Evolutionary conservation across 2,329 filamentous ascomycete genomes (phyloP).

Genomic region (Penicillium vulpinum): DNA sequence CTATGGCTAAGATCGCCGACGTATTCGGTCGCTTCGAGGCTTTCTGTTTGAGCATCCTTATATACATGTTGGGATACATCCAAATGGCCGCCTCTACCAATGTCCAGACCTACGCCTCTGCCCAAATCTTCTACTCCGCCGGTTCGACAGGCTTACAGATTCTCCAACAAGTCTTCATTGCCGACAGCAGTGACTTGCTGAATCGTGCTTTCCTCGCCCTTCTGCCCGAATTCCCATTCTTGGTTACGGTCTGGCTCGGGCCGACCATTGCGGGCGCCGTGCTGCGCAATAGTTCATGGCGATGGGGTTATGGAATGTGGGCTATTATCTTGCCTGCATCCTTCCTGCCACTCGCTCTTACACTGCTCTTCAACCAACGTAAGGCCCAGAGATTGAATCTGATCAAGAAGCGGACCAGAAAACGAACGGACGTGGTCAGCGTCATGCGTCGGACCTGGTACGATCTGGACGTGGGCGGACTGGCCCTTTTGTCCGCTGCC

Average conservation of each 20-base stretch:
- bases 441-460: conserved; percentile 53
- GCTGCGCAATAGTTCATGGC: conserved; percentile 58
- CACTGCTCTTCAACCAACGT: conserved; percentile 60
- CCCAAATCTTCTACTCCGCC: conserved; percentile 64
- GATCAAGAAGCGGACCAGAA: conserved; percentile 47
- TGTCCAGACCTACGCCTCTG: conserved; percentile 56
- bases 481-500: conserved; percentile 44
- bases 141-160: conserved; percentile 63
- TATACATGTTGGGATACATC: conserved; percentile 57
- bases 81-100: conserved; percentile 66
- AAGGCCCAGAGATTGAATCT: conserved; percentile 59
- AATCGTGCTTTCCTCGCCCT: conserved; percentile 66
- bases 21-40: conserved; percentile 67
- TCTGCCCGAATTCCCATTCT: conserved; percentile 63
- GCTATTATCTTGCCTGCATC: conserved; percentile 64
- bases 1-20: conserved; percentile 67
- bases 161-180: conserved; percentile 63
- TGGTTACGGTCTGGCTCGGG: conserved; percentile 65
- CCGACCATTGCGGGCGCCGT: conserved; percentile 59
- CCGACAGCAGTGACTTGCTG: conserved; percentile 65
- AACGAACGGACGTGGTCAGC: conserved; percentile 39
- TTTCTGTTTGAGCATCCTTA: conserved; percentile 55
- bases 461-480: conserved; percentile 52
- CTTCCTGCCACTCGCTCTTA: conserved; percentile 60
- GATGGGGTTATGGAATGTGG: conserved; percentile 69